Conservation (phyloP, 2,329 filamentous ascomycete species). For the Rhinocladiella mackenziei region DNA sequence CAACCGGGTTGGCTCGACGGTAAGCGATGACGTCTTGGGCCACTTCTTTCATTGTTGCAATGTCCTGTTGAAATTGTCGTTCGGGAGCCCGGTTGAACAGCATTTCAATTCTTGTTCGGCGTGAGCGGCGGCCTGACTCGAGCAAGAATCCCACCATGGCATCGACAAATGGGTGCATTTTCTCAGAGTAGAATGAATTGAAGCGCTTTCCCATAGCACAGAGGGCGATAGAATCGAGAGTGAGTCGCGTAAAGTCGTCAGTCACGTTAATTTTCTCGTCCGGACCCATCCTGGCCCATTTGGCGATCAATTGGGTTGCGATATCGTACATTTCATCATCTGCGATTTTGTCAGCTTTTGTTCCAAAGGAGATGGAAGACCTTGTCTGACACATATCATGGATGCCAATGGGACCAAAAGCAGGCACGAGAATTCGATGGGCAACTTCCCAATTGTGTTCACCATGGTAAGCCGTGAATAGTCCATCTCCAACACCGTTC, state of each 20-base stretch:
- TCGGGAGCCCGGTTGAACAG: slow-evolving; percentile 17
- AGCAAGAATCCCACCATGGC: slow-evolving; percentile 63
- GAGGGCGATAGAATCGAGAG: slow-evolving; percentile 67
- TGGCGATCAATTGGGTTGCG: slow-evolving; percentile 39
- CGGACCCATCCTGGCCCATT: slow-evolving; percentile 50
- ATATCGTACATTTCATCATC: slow-evolving; percentile 33
- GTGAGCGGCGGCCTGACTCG: slow-evolving; percentile 51
- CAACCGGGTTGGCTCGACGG: slow-evolving; percentile 52
- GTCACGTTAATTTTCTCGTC: slow-evolving; percentile 55
- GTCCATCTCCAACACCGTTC: slow-evolving; percentile 59
- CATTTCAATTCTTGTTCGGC: slow-evolving; percentile 46
- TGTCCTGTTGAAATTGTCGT: slow-evolving; percentile 22
- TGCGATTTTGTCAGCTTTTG: too few relatives aligned
- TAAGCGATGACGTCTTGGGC: slow-evolving; percentile 52
- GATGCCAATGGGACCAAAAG: slow-evolving; percentile 46
- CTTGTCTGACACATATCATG: slow-evolving; percentile 40
- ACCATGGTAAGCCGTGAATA: slow-evolving; percentile 56
- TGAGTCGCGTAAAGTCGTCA: slow-evolving; percentile 68
- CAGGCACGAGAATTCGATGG: slow-evolving; percentile 46
- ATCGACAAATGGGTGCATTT: slow-evolving; percentile 65
- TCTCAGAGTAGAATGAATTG: slow-evolving; percentile 68
- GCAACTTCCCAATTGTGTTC: slow-evolving; percentile 63
- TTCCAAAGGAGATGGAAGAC: slow-evolving; percentile 28
- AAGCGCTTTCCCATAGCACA: slow-evolving; percentile 70
- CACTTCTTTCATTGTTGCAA: slow-evolving; percentile 24